Percentiles rank a stretch among this genome's conserved stretches.
Evolutionary conservation across 140 eudicot species (phyloP).

Genomic region (Stevia rebaudiana): DNA sequence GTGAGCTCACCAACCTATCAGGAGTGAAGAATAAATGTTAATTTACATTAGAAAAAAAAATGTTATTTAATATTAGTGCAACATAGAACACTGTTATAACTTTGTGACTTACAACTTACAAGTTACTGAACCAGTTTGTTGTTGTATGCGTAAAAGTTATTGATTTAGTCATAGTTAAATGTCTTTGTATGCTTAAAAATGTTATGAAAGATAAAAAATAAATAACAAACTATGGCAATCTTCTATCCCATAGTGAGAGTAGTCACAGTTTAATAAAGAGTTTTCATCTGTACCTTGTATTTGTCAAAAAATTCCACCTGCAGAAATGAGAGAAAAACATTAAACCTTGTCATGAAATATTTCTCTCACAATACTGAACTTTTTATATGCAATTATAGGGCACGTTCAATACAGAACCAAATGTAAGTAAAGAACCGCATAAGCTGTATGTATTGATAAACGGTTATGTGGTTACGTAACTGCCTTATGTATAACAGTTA

Average conservation of each 20-base stretch:
- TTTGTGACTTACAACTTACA: background rate
- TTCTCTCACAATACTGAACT: constrained; percentile 1
- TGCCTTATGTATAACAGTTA: background rate
- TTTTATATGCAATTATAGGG: background rate
- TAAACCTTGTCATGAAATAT: constrained; percentile 18
- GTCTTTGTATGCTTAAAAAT: background rate
- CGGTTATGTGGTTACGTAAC: background rate
- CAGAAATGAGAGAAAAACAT: constrained; percentile 26
- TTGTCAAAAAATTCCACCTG: constrained; percentile 96
- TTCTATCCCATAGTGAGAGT: background rate
- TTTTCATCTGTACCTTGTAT: constrained; percentile 50
- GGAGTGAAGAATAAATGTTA: constrained; percentile 9
- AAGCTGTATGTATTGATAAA: background rate
- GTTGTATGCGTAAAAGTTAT: background rate
- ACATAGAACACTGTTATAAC: background rate
- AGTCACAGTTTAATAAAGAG: background rate
- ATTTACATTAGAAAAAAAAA: background rate
- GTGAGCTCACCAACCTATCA: constrained; percentile 94
- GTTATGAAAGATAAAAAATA: background rate
- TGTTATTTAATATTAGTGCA: background rate
- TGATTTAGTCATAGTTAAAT: background rate
- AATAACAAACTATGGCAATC: background rate
- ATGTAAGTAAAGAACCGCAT: background rate
- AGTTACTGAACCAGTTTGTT: background rate
- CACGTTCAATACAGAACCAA: background rate